These are phyloP conservation scores for Passiflora organensis DNA, from an alignment of 345 rosid species.

Conservation along the genomic window DNA sequence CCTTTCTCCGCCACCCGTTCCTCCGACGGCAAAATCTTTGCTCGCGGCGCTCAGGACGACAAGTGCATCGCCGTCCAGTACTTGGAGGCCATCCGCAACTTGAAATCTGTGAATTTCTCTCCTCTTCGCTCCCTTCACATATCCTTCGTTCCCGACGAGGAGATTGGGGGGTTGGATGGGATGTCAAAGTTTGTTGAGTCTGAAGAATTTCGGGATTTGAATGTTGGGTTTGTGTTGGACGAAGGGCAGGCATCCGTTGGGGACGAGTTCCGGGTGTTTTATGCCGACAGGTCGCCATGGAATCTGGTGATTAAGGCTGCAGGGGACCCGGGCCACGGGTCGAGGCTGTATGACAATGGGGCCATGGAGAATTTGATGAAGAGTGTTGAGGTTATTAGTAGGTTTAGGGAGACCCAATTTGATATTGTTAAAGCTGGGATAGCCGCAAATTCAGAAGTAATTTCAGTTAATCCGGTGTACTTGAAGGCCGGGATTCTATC, in stretches of 20 bases:
- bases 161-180: constrained; percentile 75
- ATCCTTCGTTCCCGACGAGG: constrained; percentile 76
- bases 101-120: constrained; percentile 42
- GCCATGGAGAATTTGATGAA: constrained; percentile 93
- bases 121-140: constrained; percentile 57
- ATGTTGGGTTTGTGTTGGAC: constrained; percentile 73
- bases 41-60: constrained; percentile 91
- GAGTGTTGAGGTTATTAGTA: constrained; percentile 58
- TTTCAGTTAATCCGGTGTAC: constrained; percentile 83
- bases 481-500: constrained; percentile 78
- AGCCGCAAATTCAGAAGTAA: constrained; percentile 60
- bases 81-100: constrained; percentile 63
- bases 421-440: constrained; percentile 72
- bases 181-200: constrained; percentile 49
- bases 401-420: constrained; percentile 66
- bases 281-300: constrained; percentile 73
- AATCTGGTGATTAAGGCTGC: constrained; percentile 41
- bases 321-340: constrained; percentile 79
- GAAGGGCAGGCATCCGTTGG: constrained; percentile 80
- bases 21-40: constrained; percentile 54
- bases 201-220: constrained; percentile 52
- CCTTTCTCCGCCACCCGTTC: constrained; percentile 73
- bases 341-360: constrained; percentile 67
- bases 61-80: constrained; percentile 81
- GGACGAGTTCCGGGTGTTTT: constrained; percentile 67